Evolutionary conservation across 768 basidiomycete genomes (phyloP), one percentile per base, ranked within the genome.

Genomic region (Naganishia antarctica): DNA sequence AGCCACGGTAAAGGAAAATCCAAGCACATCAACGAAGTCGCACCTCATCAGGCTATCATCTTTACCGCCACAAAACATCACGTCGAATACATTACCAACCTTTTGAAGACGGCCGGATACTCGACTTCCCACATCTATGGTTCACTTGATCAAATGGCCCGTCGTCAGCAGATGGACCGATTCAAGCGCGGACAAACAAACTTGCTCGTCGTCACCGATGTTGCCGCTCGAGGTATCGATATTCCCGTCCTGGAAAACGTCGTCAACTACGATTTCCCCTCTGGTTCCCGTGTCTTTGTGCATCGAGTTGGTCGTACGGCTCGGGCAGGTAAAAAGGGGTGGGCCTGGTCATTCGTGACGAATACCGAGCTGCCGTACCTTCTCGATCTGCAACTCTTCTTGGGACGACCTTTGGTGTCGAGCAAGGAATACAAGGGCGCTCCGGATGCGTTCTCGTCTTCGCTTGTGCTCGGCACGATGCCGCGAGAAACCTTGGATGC

Each of bases 51-150:
- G 78, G 92, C 92, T 0, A 84, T 99, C 51, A 83, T 99, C 8
- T 99, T 99, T 71, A 86, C 87, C 2, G 91, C 94, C 6, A 99
- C 96, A 21, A 98, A 99, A 77, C 96, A 99, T 73, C 96, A 99
- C 70, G 92, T 99, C 72, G 96, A 98, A 78, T 99, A 96, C 76
- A 82, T 98, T 47, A 82, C 85, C 1, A 83, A 83, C 45, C 81
- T 99, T 4, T 82, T 99, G 60, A 82, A 81, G 3, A 82, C 87
- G 13, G 86, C 87, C 9, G 90, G 91, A 12, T 99, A 94, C 74
- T 81, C 89, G 1, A 87, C 90, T 18, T 94, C 94, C 13, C 87
- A 92, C 68, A 93, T 98, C 53, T 98, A 98, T 71, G 94, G 96
- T 26, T 86, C 96, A 7, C 84, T 99, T 40, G 93, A 96, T 71